Conservation (phyloP, 2,329 filamentous ascomycete genomes). For the Myriosclerotinia scirpicola region DNA sequence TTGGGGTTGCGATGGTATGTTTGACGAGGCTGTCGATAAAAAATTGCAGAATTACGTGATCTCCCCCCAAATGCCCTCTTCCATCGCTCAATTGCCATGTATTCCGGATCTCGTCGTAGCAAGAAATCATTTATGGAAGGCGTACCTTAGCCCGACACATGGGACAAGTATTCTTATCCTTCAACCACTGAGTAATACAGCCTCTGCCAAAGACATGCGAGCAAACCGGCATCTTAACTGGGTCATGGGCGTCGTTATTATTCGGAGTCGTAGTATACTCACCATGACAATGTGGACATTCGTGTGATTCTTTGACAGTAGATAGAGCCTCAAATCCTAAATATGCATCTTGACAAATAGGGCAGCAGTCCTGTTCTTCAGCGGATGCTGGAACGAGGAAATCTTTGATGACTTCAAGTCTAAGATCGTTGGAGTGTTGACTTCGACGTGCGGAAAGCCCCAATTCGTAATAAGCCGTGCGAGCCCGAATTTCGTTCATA, state of each 20-base stretch:
- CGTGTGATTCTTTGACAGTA: background rate
- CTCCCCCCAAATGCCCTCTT: background rate
- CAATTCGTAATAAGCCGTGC: background rate
- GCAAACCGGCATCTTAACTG: background rate
- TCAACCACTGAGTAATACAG: constrained; percentile 6
- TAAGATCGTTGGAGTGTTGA: background rate
- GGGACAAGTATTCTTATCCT: background rate
- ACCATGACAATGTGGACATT: background rate
- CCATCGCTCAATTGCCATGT: background rate
- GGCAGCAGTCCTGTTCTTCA: background rate
- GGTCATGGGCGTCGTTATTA: background rate
- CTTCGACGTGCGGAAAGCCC: background rate
- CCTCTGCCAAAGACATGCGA: background rate
- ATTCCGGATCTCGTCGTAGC: background rate
- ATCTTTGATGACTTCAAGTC: background rate
- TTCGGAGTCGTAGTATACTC: background rate
- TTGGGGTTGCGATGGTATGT: background rate
- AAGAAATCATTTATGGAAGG: background rate
- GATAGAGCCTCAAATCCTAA: too few species aligned
- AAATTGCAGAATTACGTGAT: background rate
- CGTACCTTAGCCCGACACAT: background rate
- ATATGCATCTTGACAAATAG: background rate
- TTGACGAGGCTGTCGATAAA: background rate
- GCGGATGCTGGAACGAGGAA: background rate
- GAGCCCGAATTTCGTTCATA: background rate